Base-by-base conservation (phyloP, 2,329 filamentous ascomycete species). In the Fusarium domesticum region DNA sequence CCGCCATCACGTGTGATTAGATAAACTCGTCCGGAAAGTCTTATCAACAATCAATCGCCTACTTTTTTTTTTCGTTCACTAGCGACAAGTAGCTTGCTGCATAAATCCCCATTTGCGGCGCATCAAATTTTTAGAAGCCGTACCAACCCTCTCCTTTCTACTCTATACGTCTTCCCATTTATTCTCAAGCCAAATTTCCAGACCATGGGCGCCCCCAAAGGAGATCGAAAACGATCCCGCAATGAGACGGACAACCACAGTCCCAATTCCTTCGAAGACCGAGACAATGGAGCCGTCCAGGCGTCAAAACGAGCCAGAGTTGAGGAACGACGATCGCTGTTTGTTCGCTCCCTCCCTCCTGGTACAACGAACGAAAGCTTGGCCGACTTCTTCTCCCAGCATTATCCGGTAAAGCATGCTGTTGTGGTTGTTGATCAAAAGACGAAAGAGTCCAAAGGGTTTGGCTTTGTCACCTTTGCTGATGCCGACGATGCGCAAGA, bases 381-480 rank as follows among this genome's bases (percentile, higher is more conserved):
- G 51, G 88, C 90, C 47, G 84, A 89, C 47, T 85, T 91, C 67
- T 98, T 98, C 70, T 97, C 93, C 6, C 83, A 96, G 65, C 87
- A 90, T 47, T 97, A 89, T 60, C 91, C 95, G 6, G 81, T 98
- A 64, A 97, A 96, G 69, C 92, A 97, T 68, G 92, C 93, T 40
- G 88, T 87, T n/a, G 90, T 95, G 5, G 90, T 98, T 31, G 72
- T 85, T 44, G 92, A 98, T 64, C 83, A 87, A 14, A 76, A 83
- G 53, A 95, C 91, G 2, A 96, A 96, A 63, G 74, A 84, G 57
- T 96, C 89, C 12, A 86, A 89, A 63, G 92, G 93, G 15, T 98
- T 90, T 67, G 93, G 93, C 41, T 98, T 98, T 68, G 92, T 98
- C 45, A 97, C 93, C 2, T 93, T 98, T 61, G 89, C 91, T 58